Evolutionary conservation across 2,329 filamentous ascomycete genomes (phyloP).

Genomic region (Colletotrichum endophyticum): DNA sequence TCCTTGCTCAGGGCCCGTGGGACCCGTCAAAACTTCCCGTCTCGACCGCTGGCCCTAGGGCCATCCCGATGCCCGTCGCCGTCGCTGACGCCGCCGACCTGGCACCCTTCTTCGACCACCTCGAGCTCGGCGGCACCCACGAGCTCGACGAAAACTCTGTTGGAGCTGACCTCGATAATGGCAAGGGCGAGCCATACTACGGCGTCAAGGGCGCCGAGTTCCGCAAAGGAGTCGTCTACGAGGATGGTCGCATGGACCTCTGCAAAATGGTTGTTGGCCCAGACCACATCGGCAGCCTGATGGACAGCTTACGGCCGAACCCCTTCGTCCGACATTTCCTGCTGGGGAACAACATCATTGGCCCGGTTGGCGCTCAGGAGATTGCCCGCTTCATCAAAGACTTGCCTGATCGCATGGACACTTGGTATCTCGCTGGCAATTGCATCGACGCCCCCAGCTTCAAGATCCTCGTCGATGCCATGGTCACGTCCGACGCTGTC

Average conservation of each 20-base stretch:
- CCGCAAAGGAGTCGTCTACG: slow-evolving; percentile 47
- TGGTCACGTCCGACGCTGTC: slow-evolving; percentile 45
- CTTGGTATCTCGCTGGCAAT: slow-evolving; percentile 61
- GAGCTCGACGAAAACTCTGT: slow-evolving; percentile 23
- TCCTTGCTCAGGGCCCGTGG: slow-evolving; percentile 39
- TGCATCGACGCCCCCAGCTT: slow-evolving; percentile 52
- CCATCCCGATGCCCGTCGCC: slow-evolving; percentile 38
- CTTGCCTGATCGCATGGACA: slow-evolving; percentile 52
- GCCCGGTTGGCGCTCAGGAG: slow-evolving; percentile 48
- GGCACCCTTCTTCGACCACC: slow-evolving; percentile 36
- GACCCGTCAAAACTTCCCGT: slow-evolving; percentile 31
- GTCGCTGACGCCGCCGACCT: slow-evolving; percentile 34
- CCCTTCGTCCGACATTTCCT: slow-evolving; percentile 55
- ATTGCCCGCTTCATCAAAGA: slow-evolving; percentile 51
- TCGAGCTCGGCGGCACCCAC: slow-evolving; percentile 34
- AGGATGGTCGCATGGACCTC: slow-evolving; percentile 57
- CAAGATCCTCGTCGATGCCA: slow-evolving; percentile 45
- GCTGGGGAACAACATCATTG: slow-evolving; percentile 60
- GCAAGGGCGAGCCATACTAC: slow-evolving; percentile 40
- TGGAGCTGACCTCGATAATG: slow-evolving; percentile 35
- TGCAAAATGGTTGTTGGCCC: slow-evolving; percentile 62
- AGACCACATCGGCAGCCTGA: slow-evolving; percentile 52
- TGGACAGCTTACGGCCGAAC: slow-evolving; percentile 52
- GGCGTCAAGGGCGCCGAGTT: slow-evolving; percentile 39
- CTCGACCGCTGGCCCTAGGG: slow-evolving; percentile 33